A percentile compares a stretch with the other conserved stretches of the same genome.
Conservation (phyloP, 2,329 filamentous ascomycete genomes). For the Blastomyces percursus region DNA sequence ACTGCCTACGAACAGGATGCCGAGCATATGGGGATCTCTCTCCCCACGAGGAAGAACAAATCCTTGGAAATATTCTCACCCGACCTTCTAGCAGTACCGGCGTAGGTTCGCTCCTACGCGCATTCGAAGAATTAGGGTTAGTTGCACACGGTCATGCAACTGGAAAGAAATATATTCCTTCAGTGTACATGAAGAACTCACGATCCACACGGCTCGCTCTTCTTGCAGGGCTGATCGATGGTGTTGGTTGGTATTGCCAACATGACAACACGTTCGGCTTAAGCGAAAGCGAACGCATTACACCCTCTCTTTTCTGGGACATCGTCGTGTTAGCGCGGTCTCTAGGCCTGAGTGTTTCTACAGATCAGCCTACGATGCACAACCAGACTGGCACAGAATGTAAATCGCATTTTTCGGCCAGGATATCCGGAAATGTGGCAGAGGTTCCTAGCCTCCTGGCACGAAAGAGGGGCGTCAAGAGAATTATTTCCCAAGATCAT, state of each 20-base stretch:
- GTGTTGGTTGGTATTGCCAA: conserved; percentile 11
- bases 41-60: conserved; percentile 9
- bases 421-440: conserved; percentile 14
- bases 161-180: conserved; percentile 10
- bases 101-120: conserved; percentile 8
- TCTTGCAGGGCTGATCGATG: conserved; percentile 12
- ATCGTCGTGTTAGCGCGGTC: conserved; percentile 12
- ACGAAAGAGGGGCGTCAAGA: conserved; percentile 12
- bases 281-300: conserved; percentile 9
- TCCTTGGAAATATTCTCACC: conserved; percentile 9
- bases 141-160: not conserved
- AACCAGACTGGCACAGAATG: conserved; percentile 5
- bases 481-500: conserved; percentile 18
- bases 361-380: conserved; percentile 3
- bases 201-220: conserved; percentile 12
- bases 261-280: conserved; percentile 12
- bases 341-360: conserved; percentile 11
- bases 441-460: conserved; percentile 17
- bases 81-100: conserved; percentile 3
- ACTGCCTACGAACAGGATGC: conserved; percentile 8
- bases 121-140: not conserved
- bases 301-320: conserved; percentile 13
- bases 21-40: conserved; percentile 12
- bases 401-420: conserved; percentile 10
- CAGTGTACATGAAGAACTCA: conserved; percentile 13